Evolutionary conservation across 352 stramenopile species (phyloP).

Genomic region (Phytophthora sp.): DNA sequence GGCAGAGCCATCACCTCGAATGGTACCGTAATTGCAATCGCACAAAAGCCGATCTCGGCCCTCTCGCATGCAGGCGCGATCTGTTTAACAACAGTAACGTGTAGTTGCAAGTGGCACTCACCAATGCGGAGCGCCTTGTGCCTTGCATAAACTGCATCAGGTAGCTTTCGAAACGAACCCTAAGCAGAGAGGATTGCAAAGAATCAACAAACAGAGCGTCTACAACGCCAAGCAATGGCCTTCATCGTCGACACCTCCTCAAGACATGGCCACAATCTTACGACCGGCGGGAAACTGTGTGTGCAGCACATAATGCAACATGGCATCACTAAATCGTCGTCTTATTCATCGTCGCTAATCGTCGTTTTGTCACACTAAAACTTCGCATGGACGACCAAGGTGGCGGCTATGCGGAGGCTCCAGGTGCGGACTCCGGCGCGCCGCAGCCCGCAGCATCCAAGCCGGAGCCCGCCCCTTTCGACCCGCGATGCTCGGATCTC

Average conservation of each 20-base stretch:
- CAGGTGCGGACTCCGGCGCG: not conserved
- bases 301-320: not conserved
- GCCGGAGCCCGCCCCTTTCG: not conserved
- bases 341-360: slow-evolving; percentile 33
- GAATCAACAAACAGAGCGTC: too few relatives aligned
- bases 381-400: slow-evolving; percentile 24
- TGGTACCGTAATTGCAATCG: too few relatives aligned
- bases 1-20: too few relatives aligned
- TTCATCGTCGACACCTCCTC: slow-evolving; percentile 7
- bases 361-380: slow-evolving; percentile 27
- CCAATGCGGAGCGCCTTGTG: too few relatives aligned
- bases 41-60: too few relatives aligned
- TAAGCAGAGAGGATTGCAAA: too few relatives aligned
- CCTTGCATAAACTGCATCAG: too few relatives aligned
- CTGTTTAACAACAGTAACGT: too few relatives aligned
- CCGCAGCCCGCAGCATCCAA: not conserved
- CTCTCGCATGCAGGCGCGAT: too few relatives aligned
- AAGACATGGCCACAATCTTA: slow-evolving; percentile 18
- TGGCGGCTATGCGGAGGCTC: slow-evolving; percentile 7
- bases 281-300: slow-evolving; percentile 23
- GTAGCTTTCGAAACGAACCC: too few relatives aligned
- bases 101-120: too few relatives aligned
- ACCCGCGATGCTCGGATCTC: slow-evolving; percentile 21
- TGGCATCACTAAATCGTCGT: slow-evolving; percentile 25
- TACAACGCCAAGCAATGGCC: too few relatives aligned